These are phyloP conservation scores for Leccinum sublutescens DNA, from an alignment of 768 basidiomycete genomes.

Conservation along the genomic window DNA sequence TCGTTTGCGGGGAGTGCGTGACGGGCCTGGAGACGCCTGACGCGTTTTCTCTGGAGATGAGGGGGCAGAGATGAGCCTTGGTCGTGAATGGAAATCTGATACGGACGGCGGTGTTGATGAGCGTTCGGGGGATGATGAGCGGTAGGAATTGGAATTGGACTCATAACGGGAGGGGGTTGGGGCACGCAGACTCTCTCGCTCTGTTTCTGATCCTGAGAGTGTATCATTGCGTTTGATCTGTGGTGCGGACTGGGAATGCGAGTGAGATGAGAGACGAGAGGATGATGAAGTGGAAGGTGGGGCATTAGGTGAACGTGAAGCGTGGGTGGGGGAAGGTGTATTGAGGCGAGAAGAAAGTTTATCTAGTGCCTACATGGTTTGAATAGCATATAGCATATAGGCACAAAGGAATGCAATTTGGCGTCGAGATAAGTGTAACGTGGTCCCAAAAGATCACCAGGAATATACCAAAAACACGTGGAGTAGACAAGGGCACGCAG, in stretches of 20 bases:
- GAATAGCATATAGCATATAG: slow-evolving; percentile 29
- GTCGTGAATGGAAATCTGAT: slow-evolving; percentile 30
- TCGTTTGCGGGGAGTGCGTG: slow-evolving; percentile 43
- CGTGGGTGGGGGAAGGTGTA: slow-evolving; percentile 53
- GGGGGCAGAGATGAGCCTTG: slow-evolving; percentile 49
- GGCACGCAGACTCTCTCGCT: slow-evolving; percentile 56
- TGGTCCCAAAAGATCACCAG: slow-evolving; percentile 10
- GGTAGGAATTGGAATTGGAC: slow-evolving; percentile 30
- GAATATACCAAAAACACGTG: slow-evolving; percentile 32
- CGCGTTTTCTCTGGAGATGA: slow-evolving; percentile 41
- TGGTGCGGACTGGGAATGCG: slow-evolving; percentile 29
- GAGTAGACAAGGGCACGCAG: slow-evolving; percentile 28
- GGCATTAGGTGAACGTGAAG: slow-evolving; percentile 37
- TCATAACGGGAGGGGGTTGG: slow-evolving; percentile 31
- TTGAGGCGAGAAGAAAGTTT: slow-evolving; percentile 62
- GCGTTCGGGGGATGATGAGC: slow-evolving; percentile 40
- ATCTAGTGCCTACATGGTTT: slow-evolving; percentile 52
- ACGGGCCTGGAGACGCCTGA: slow-evolving; percentile 39
- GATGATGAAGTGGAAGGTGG: slow-evolving; percentile 33
- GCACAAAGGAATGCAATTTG: slow-evolving; percentile 6
- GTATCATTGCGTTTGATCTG: slow-evolving; percentile 33
- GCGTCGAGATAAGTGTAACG: slow-evolving; percentile 1
- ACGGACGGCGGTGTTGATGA: slow-evolving; percentile 37
- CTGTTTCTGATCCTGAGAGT: slow-evolving; percentile 80
- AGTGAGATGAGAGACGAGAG: slow-evolving; percentile 36